Conservation (phyloP, 352 stramenopile species). For the Globisporangium echinulatum region DNA sequence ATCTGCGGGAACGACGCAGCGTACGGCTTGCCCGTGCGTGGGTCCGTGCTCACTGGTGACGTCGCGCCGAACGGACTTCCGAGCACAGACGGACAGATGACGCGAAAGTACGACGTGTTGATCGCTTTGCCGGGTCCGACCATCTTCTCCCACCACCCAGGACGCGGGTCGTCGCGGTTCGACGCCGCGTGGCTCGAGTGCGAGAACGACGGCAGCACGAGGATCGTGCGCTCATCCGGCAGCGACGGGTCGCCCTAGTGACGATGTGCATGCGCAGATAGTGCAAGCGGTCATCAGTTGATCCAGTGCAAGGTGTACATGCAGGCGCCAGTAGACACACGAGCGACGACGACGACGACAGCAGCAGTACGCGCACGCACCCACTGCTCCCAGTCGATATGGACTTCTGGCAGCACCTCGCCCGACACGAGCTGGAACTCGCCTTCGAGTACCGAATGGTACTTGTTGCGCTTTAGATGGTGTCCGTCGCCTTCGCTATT, state of each 20-base stretch:
- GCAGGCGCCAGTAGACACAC: not conserved
- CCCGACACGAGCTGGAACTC: conserved; percentile 54
- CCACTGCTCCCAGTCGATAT: conserved; percentile 79
- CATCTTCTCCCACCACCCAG: conserved; percentile 88
- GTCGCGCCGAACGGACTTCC: conserved; percentile 83
- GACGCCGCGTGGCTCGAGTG: conserved; percentile 80
- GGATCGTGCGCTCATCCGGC: conserved; percentile 61
- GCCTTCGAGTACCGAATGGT: conserved; percentile 52
- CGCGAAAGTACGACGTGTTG: conserved; percentile 85
- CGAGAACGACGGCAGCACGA: conserved; percentile 84
- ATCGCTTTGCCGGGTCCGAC: conserved; percentile 81
- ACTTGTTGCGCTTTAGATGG: conserved; percentile 63
- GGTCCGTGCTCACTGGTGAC: conserved; percentile 57
- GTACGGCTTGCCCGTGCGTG: conserved; percentile 56
- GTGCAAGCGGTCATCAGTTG: not conserved
- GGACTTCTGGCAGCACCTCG: conserved; percentile 48
- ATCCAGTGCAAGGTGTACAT: not conserved
- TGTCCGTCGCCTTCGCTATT: conserved; percentile 17
- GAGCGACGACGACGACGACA: no score
- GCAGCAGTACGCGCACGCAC: conserved; percentile 14
- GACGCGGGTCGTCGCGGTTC: conserved; percentile 69
- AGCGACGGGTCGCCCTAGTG: conserved; percentile 56
- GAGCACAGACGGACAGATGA: conserved; percentile 81
- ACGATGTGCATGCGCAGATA: no score
- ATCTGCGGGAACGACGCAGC: conserved; percentile 74